A percentile compares a stretch with the other conserved stretches of the same genome.
Conservation (phyloP, 805 yeast genomes). For the Pachysolen tannophilus region DNA sequence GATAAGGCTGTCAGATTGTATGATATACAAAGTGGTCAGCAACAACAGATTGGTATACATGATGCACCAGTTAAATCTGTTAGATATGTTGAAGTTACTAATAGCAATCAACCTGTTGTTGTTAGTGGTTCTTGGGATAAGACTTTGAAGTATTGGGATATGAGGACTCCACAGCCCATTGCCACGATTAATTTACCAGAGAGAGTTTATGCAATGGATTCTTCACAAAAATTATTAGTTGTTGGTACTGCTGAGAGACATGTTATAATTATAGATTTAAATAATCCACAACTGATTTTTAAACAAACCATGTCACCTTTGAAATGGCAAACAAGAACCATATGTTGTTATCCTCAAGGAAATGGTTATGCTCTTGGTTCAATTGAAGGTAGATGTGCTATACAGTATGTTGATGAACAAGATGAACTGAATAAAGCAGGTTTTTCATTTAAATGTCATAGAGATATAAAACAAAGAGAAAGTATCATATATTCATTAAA, state of each 20-base stretch:
- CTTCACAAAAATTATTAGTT: conserved; percentile 71
- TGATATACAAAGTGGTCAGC: conserved; percentile 77
- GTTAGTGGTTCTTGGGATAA: conserved; percentile 97
- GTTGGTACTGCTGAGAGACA: conserved; percentile 94
- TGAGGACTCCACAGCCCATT: conserved; percentile 76
- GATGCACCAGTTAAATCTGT: conserved; percentile 72
- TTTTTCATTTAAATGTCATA: conserved; percentile 92
- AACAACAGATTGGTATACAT: conserved; percentile 80
- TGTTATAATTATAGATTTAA: conserved; percentile 66
- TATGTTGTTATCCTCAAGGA: conserved; percentile 84
- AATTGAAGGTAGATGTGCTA: conserved; percentile 92
- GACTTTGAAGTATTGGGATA: conserved; percentile 91
- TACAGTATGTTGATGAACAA: conserved; percentile 81
- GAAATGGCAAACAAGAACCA: conserved; percentile 80
- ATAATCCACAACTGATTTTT: conserved; percentile 76
- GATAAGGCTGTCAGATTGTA: conserved; percentile 82
- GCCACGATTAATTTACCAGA: conserved; percentile 82
- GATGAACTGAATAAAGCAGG: conserved; percentile 66
- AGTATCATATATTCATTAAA: conserved; percentile 73
- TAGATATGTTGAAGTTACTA: conserved; percentile 76
- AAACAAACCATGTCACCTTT: conserved; percentile 69
- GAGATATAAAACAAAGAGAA: conserved; percentile 58
- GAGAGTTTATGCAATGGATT: conserved; percentile 84
- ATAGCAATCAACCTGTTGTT: conserved; percentile 71
- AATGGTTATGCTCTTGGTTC: conserved; percentile 91